Base-by-base conservation (phyloP, 78 protist genomes). In the Cavenderia fasciculata region DNA sequence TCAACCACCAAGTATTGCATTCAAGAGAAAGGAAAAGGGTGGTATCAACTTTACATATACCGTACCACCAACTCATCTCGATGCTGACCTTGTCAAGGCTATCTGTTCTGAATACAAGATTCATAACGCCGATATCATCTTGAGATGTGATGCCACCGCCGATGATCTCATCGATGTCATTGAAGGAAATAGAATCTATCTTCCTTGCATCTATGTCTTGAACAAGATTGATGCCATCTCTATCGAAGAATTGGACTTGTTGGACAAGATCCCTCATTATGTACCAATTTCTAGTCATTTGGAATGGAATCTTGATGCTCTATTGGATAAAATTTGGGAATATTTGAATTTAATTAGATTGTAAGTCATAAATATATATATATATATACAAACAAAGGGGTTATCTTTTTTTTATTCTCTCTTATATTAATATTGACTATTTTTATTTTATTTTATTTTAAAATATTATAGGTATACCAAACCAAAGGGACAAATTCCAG, bases 161-260 rank as follows among this genome's bases (percentile, higher is more conserved):
- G 99, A 99, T 56, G 99, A 99, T 27, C 95, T 99, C 73, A 99
- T 99, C 56, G 99, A 99, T 46, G 97, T 94, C 57, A 88, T 98
- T 61, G 99, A 98, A 79, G 99, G 99, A 14, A 98, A 98, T 85
- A 49, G 94, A 34, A 34, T 95, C 16, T 99, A 97, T 85, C 92
- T 98, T 36, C 99, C 99, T 25, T 77, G 95, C 82, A 27, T 98
- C 16, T 98, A 98, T 56, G 99, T 95, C 14, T 70, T 99, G 44
- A 99, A 98, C 91, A 99, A 98, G 92, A 97, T 99, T 61, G 99
- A 99, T 73, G 98, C 95, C 84, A 96, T 98, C 71, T 62, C 96
- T 23, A 89, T 98, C 34, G 98, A 97, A 65, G 99, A 98, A 44
- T 79, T 98, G 41, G 95, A 95, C 36, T 40, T 96, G 21, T 57